Base-by-base conservation (phyloP, 2,329 filamentous ascomycete species). In the Penicillium expansum region DNA sequence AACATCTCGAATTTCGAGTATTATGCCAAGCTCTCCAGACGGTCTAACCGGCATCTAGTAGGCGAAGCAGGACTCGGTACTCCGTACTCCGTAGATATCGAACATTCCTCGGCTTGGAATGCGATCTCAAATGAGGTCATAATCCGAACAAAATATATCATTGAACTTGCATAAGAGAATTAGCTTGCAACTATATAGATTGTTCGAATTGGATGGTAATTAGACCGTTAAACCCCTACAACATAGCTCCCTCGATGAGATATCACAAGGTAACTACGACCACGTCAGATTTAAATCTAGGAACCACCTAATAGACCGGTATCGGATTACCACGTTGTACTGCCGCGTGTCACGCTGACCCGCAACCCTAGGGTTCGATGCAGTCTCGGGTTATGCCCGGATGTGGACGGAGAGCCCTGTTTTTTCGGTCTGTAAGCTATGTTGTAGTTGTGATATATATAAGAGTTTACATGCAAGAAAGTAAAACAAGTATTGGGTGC, bases 21-120 rank as follows among this genome's bases (percentile, higher is more conserved):
- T 43, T 13, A 29, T 43, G n/a, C 16, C 10, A 39, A 22, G 4
- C 22, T 38, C 11, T 20, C 24, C 24, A 38, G 41, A 18, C 3
- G 27, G n/a, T 5, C 5, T 24, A 24, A 32, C 32, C 24, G 37
- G 22, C 24, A 37, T 50, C 18, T 39, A 32, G 9, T 14, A 39
- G 27, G n/a, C n/a, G 22, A 16, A 48, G 42, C 48, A 39, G 32
- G 16, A 27, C 22, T 33, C 20, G 3, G 22, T 16, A 29, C 39
- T 27, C 8, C 5, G 7, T 42, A 42, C 16, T 18, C 16, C 8
- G n/a, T n/a, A n/a, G 14, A 44, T 32, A 44, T 32, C 39, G 47
- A 43, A 52, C 39, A 56, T 56, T 56, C 53, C 33, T 52, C 18
- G 20, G 39, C 18, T 30, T 52, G 47, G 39, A 45, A 52, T 49